These are phyloP conservation scores for Sporothrix brasiliensis DNA, from an alignment of 2,329 filamentous ascomycete species.

Conservation along the genomic window DNA sequence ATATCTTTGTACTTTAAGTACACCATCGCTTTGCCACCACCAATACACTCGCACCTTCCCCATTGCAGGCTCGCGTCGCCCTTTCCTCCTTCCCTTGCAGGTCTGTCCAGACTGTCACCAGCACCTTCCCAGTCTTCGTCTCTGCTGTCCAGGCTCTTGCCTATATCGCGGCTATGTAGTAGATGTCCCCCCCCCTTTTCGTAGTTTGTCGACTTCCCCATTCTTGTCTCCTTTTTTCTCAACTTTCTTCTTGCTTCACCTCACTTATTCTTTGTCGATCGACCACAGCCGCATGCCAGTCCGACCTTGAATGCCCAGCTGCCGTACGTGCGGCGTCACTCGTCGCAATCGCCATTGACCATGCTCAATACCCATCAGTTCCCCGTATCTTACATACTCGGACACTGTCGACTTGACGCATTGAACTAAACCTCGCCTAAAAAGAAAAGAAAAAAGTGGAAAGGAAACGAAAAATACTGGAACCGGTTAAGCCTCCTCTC, in stretches of 20 bases:
- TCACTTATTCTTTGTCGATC: neutral
- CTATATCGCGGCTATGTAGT: neutral
- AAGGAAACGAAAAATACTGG: slow-evolving; percentile 1
- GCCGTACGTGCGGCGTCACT: slow-evolving; percentile 22
- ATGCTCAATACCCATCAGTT: neutral
- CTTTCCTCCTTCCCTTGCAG: neutral
- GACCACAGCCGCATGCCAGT: slow-evolving; percentile 8
- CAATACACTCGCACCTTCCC: slow-evolving; percentile 21
- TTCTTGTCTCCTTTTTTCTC: neutral
- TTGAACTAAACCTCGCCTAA: neutral
- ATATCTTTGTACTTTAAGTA: no score
- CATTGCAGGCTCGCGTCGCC: slow-evolving; percentile 19
- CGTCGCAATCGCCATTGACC: slow-evolving; percentile 13
- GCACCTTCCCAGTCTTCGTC: neutral
- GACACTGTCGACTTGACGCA: neutral
- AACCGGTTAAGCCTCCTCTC: neutral
- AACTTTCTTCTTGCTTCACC: neutral
- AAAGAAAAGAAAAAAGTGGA: neutral
- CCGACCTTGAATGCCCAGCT: slow-evolving; percentile 15
- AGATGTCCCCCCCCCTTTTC: neutral
- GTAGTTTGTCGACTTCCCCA: neutral
- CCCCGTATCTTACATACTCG: neutral
- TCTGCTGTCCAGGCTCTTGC: neutral
- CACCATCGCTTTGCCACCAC: no score
- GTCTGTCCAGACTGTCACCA: neutral